phyloP scores from a whole-genome alignment of 352 stramenopile genomes.

The Globisporangium viniferum region DNA sequence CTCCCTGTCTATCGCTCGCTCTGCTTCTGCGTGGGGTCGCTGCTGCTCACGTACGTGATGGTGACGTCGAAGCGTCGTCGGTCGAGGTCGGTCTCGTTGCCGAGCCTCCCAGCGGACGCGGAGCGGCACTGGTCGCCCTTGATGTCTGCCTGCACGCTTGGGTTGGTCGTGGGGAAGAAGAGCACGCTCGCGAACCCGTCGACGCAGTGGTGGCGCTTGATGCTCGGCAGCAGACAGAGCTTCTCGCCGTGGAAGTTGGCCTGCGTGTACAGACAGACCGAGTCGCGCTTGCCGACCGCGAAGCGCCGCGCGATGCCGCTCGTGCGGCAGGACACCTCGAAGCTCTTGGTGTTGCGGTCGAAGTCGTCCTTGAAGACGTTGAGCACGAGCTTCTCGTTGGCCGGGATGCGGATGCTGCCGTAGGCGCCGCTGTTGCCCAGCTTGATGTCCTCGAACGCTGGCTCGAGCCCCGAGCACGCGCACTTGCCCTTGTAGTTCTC shows the following conservation, averaged over 20 bases:
- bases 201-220: conserved; percentile 16
- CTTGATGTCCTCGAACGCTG: conserved; percentile 17
- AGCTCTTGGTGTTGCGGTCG: conserved; percentile 16
- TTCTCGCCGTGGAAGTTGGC: conserved; percentile 24
- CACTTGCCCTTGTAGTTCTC: conserved; percentile 16
- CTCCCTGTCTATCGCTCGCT: neutral
- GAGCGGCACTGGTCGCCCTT: conserved; percentile 14
- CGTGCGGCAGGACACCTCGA: conserved; percentile 14
- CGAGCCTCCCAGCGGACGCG: conserved; percentile 10
- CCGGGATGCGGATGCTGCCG: conserved; percentile 14
- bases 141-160: conserved; percentile 17
- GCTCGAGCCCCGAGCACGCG: conserved; percentile 13
- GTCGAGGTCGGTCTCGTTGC: conserved; percentile 13
- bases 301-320: conserved; percentile 19
- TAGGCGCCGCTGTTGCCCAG: conserved; percentile 19
- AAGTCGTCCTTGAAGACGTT: conserved; percentile 22
- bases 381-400: conserved; percentile 14
- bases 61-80: conserved; percentile 16
- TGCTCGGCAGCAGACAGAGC: conserved; percentile 13
- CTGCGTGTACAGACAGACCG: conserved; percentile 19
- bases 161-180: conserved; percentile 18
- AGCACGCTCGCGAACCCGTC: conserved; percentile 20
- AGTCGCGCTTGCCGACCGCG: conserved; percentile 14
- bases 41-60: conserved; percentile 7
- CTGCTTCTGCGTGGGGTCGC: conserved; percentile 5